Evolutionary conservation across 2,329 filamentous ascomycete species (phyloP), one percentile per base, ranked within the genome.

Genomic region (Amphichorda felina): DNA sequence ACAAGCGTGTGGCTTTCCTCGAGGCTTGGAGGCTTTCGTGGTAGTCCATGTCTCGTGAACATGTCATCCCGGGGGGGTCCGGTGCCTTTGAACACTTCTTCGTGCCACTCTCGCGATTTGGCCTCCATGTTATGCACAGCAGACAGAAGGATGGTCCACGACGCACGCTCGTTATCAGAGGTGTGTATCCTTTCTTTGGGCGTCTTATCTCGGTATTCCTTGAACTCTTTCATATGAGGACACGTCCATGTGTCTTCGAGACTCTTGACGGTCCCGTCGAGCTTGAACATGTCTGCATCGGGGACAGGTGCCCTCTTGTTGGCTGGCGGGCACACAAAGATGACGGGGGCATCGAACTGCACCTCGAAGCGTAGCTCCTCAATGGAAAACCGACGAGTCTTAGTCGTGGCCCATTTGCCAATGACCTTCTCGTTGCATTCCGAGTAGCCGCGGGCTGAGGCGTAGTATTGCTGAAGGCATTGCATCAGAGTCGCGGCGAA

Each of bases 91-190:
- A 56, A 59, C 27, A 63, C 56, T 0, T 37, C 19, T 6, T 45
- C 16, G 38, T 68, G 61, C 70, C 70, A 74, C 3, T 48, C 40
- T n/a, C 51, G 45, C 4, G 69, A 72, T 13, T 61, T 53, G 1
- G 44, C 37, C 45, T 74, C 70, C 59, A 72, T 68, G 13, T 48
- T 47, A 37, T 74, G 69, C 0, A 72, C 45, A 9, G 63, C 59
- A 4, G 59, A 60, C n/a, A 74, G 54, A 9, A 75, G 49, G 6
- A 58, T 57, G 4, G 68, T 56, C 70, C 70, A 74, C 1, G 69
- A 70, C 3, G 66, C 66, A n/a, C 61, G 52, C 45, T 74, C 70
- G 37, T 72, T 71, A 43, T 74, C 67, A 5, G 69, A 66, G 2
- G 70, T 75, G 41, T 70, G 68, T 1, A 74, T 57, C 34, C 53